phyloP scores from a whole-genome alignment of 2,329 filamentous ascomycete genomes.

The Trichoderma aggressivum region DNA sequence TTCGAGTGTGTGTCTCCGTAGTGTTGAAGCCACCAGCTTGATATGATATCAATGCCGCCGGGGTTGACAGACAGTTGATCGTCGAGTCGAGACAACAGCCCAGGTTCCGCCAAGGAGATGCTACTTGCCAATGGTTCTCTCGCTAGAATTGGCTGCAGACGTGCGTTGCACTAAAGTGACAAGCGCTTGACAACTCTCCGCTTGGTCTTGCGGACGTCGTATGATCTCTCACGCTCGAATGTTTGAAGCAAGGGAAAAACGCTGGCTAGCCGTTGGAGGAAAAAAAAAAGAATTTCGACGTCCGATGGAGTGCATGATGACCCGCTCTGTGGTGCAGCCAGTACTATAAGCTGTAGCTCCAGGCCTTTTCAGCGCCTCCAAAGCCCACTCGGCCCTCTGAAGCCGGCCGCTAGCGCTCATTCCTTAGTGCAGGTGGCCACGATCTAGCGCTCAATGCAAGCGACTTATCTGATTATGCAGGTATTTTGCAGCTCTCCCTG shows the following conservation, averaged over 20 bases:
- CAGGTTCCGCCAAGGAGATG: neutral
- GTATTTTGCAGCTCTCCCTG: neutral
- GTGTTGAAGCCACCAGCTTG: neutral
- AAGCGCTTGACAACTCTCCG: neutral
- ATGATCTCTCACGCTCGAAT: neutral
- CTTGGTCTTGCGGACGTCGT: neutral
- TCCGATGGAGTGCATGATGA: neutral
- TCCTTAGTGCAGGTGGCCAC: neutral
- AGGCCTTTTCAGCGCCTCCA: neutral
- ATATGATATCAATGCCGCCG: conserved; percentile 2
- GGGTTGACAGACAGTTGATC: neutral
- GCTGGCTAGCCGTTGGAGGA: neutral
- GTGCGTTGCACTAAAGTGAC: neutral
- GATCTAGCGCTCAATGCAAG: conserved; percentile 3
- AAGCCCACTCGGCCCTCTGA: neutral
- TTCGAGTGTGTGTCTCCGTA: neutral
- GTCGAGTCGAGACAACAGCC: neutral
- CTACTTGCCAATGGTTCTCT: neutral
- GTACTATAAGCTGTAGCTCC: neutral
- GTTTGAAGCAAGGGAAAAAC: neutral
- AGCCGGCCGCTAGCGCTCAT: neutral
- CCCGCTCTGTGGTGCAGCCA: neutral
- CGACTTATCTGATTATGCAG: conserved; percentile 1
- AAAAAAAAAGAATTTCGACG: conserved; percentile 12
- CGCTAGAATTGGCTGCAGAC: neutral